A percentile compares a stretch with the other conserved stretches of the same genome.
These are phyloP conservation scores for Epichloe bromicola DNA, from an alignment of 2,329 filamentous ascomycete species.

Conservation along the genomic window DNA sequence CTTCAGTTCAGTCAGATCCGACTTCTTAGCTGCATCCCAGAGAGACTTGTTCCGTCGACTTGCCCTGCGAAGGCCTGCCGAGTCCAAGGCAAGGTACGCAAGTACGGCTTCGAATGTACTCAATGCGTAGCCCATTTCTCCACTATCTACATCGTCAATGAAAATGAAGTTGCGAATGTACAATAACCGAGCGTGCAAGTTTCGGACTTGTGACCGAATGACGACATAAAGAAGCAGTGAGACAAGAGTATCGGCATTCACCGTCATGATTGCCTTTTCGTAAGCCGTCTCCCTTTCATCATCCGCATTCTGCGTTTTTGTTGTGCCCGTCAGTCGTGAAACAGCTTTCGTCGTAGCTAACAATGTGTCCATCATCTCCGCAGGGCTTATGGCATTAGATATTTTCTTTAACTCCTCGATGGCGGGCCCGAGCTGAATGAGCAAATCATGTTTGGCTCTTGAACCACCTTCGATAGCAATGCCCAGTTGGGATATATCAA, in stretches of 20 bases:
- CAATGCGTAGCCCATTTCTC: slow-evolving; percentile 88
- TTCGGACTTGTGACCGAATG: slow-evolving; percentile 75
- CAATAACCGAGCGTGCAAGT: slow-evolving; percentile 76
- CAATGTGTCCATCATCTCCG: slow-evolving; percentile 77
- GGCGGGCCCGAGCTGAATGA: slow-evolving; percentile 60
- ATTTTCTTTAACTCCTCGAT: slow-evolving; percentile 87
- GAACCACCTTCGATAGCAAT: slow-evolving; percentile 71
- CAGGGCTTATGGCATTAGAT: slow-evolving; percentile 60
- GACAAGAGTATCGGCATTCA: slow-evolving; percentile 83
- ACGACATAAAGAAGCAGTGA: slow-evolving; percentile 85
- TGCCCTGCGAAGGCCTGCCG: slow-evolving; percentile 65
- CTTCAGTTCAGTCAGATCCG: slow-evolving; percentile 61
- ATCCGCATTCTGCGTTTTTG: slow-evolving; percentile 25
- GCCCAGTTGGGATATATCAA: slow-evolving; percentile 90
- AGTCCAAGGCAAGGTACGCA: slow-evolving; percentile 74
- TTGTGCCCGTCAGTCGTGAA: slow-evolving; percentile 50
- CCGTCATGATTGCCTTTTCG: slow-evolving; percentile 45
- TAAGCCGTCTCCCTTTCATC: slow-evolving; percentile 18
- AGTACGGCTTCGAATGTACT: slow-evolving; percentile 94
- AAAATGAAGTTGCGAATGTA: slow-evolving; percentile 98
- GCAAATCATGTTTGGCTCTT: slow-evolving; percentile 68
- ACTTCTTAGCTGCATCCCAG: slow-evolving; percentile 76
- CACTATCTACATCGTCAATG: slow-evolving; percentile 91
- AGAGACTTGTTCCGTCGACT: slow-evolving; percentile 75
- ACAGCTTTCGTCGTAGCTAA: slow-evolving; percentile 73